Conservation (phyloP, 1,284 basidiomycete genomes). For the Ganoderma sp. region DNA sequence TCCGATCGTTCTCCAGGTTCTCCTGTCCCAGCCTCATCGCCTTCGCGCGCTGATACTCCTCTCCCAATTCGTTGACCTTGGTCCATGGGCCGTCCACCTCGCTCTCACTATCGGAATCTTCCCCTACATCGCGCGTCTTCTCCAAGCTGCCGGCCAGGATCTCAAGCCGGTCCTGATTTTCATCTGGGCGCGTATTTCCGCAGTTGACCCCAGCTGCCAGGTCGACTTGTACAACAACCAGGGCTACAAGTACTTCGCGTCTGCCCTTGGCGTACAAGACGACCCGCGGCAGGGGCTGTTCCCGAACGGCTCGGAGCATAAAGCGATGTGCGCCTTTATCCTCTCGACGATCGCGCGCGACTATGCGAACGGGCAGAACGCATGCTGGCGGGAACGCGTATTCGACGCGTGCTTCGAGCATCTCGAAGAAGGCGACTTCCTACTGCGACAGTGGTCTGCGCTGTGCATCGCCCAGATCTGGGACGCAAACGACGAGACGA, state of each 20-base stretch:
- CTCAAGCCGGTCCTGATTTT: constrained; percentile 98
- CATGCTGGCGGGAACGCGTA: constrained; percentile 85
- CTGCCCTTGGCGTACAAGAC: constrained; percentile 72
- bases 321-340: constrained; percentile 99
- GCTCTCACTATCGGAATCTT: constrained; percentile 99
- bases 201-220: constrained; percentile 93
- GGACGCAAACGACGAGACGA: constrained; percentile 92
- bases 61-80: constrained; percentile 96
- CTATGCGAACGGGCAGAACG: constrained; percentile 85
- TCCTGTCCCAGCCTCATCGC: constrained; percentile 95
- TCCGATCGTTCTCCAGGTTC: constrained; percentile 95
- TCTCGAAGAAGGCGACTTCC: constrained; percentile 88
- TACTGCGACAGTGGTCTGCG: constrained; percentile 93
- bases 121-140: constrained; percentile 96
- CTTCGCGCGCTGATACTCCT: constrained; percentile 95
- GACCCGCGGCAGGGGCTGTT: constrained; percentile 64
- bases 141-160: constrained; percentile 94
- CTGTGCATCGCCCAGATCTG: constrained; percentile 96
- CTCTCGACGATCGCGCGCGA: constrained; percentile 92
- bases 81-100: constrained; percentile 97
- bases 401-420: constrained; percentile 91
- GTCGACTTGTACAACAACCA: constrained; percentile 87
- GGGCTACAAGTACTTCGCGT: constrained; percentile 90
- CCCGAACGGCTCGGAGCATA: constrained; percentile 94
- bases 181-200: constrained; percentile 98